Evolutionary conservation across 2,329 filamentous ascomycete species (phyloP).

Genomic region (Monosporascus sp.): DNA sequence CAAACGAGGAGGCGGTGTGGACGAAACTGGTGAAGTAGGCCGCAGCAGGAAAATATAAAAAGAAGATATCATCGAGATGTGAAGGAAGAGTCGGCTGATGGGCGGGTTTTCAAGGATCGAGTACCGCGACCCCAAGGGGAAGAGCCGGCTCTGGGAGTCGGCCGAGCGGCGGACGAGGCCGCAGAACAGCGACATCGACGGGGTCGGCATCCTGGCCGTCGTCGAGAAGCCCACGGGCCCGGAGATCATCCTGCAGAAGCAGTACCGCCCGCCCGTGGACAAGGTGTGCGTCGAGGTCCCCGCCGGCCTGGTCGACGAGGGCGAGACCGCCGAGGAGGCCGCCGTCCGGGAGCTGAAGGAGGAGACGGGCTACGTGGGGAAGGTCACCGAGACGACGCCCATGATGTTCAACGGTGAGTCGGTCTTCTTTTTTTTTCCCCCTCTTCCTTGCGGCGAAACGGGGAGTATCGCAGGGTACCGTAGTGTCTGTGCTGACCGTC

Average conservation of each 20-base stretch:
- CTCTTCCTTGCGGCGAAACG: not conserved
- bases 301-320: constrained; percentile 57
- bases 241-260: constrained; percentile 60
- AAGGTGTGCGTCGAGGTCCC: constrained; percentile 58
- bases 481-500: constrained; percentile 6
- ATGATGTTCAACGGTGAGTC: constrained; percentile 28
- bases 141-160: constrained; percentile 62
- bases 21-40: constrained; percentile 52
- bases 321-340: constrained; percentile 55
- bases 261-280: constrained; percentile 58
- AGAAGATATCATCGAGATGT: too few relatives aligned
- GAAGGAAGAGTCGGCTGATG: not conserved
- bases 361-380: constrained; percentile 61
- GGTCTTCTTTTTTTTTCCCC: not conserved
- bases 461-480: not conserved
- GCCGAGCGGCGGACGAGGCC: constrained; percentile 66
- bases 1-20: constrained; percentile 51
- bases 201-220: constrained; percentile 68
- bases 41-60: not conserved
- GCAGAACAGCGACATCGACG: constrained; percentile 57
- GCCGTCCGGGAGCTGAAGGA: constrained; percentile 60
- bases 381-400: constrained; percentile 38
- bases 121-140: constrained; percentile 59
- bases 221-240: constrained; percentile 50
- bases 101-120: constrained; percentile 39